Conservation (phyloP, 164 flowering plant species). For the Vitis amurensis region DNA sequence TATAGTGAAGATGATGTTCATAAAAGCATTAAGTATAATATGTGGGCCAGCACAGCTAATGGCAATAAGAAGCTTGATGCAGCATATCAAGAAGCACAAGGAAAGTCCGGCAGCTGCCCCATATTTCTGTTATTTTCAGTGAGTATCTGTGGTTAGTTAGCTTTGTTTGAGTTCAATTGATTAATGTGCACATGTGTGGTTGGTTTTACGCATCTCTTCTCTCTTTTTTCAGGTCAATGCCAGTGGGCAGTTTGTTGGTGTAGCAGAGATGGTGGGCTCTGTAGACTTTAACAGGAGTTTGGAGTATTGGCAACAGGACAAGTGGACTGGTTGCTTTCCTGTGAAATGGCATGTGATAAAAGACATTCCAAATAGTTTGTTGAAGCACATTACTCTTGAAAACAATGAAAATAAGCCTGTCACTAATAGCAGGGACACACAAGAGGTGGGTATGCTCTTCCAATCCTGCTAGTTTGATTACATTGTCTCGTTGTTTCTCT, state of each 20-base stretch:
- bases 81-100: constrained; percentile 30
- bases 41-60: constrained; percentile 51
- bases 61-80: constrained; percentile 48
- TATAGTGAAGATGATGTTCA: constrained; percentile 63
- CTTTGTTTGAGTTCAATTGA: neutral
- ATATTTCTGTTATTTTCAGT: constrained; percentile 34
- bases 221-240: constrained; percentile 14
- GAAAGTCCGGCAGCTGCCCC: constrained; percentile 26
- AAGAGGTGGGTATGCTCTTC: too few relatives aligned
- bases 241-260: constrained; percentile 23
- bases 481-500: neutral
- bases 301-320: constrained; percentile 24
- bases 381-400: constrained; percentile 18
- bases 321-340: constrained; percentile 17
- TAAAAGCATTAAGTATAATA: constrained; percentile 47
- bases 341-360: constrained; percentile 20
- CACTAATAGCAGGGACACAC: too few relatives aligned
- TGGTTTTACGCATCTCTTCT: neutral
- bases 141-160: constrained; percentile 3
- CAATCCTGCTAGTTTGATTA: too few relatives aligned
- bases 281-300: constrained; percentile 17
- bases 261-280: constrained; percentile 19
- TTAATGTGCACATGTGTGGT: neutral
- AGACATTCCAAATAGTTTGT: constrained; percentile 16
- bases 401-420: constrained; percentile 5